Base-by-base conservation (phyloP, 805 yeast species). In the Saccharomycopsis schoenii region DNA sequence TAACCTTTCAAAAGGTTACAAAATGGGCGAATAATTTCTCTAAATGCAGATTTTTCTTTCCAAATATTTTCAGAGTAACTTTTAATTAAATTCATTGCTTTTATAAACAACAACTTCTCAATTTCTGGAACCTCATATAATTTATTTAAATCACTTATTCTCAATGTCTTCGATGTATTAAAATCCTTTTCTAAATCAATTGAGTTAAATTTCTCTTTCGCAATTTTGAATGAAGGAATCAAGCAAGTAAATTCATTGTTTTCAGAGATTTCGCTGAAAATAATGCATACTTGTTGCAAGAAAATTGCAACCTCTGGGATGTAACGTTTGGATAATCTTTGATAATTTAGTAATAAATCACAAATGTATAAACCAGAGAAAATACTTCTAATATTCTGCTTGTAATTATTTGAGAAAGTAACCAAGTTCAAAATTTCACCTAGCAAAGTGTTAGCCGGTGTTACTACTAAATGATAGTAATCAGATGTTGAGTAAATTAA, bases 401-500 rank as follows among this genome's bases (percentile, higher is more conserved):
- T 8, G n/a, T 47, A 47, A 15, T 15, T 24, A 4, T 47, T 21
- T 2, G 52, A 47, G 25, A 47, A 47, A 9, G 52, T 47, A 11
- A 47, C 34, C 14, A 47, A 25, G 21, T 47, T 47, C n/a, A 47
- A 47, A 47, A 47, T 21, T 11, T 47, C 50, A 17, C 39, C 58
- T 2, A 47, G 52, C 29, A 81, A 63, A 4, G 77, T 68, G 24
- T 69, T 69, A 1, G 93, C 80, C 2, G 97, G 97, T 0, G 97
- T 92, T 4, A 85, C 92, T 11, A 94, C 87, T 62, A 91, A 77
- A 76, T 94, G 99, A 73, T 88, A 93, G 70, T 90, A 92, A 76
- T 94, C 99, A 0, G 99, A 94, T 0, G 97, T 90, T 0, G 99
- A 92, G 69, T 88, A 94, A 4, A 91, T 70, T 59, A 80, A 76